A percentile compares a stretch with the other conserved stretches of the same genome.
Conservation (phyloP, 805 yeast genomes). For the Kodamaea nitidulidarum region DNA sequence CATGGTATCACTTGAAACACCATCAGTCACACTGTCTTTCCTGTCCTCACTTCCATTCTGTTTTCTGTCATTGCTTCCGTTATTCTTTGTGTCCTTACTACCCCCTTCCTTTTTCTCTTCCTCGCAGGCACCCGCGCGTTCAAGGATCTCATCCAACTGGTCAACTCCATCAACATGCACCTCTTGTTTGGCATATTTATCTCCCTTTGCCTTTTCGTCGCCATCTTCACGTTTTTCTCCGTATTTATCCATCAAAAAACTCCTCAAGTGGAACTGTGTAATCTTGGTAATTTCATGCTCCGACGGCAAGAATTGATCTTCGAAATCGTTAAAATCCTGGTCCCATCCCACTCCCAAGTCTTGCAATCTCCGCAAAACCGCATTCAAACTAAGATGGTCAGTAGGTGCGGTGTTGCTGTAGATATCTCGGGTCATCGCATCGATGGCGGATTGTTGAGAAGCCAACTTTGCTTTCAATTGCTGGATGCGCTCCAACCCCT, state of each 20-base stretch:
- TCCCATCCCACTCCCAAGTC: conserved; percentile 88
- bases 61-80: too few species aligned
- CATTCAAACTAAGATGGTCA: conserved; percentile 67
- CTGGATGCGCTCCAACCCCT: conserved; percentile 56
- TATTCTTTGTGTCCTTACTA: not conserved
- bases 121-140: not conserved
- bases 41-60: too few species aligned
- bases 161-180: not conserved
- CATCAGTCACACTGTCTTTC: too few species aligned
- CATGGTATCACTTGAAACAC: too few species aligned
- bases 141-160: conserved; percentile 1
- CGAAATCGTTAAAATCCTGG: conserved; percentile 74
- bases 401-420: conserved; percentile 56
- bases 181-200: not conserved
- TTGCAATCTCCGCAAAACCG: conserved; percentile 66
- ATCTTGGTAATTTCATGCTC: conserved; percentile 90
- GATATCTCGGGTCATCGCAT: conserved; percentile 44
- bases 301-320: conserved; percentile 72
- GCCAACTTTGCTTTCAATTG: conserved; percentile 52
- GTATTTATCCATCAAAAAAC: conserved; percentile 59
- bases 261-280: conserved; percentile 81
- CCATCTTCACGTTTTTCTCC: not conserved
- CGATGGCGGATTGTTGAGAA: conserved; percentile 47
- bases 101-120: not conserved
- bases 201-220: not conserved